Percentiles rank a stretch among this genome's conserved stretches.
Evolutionary conservation across 164 flowering plant species (phyloP).

Genomic region (Chloranthus sessilifolius): DNA sequence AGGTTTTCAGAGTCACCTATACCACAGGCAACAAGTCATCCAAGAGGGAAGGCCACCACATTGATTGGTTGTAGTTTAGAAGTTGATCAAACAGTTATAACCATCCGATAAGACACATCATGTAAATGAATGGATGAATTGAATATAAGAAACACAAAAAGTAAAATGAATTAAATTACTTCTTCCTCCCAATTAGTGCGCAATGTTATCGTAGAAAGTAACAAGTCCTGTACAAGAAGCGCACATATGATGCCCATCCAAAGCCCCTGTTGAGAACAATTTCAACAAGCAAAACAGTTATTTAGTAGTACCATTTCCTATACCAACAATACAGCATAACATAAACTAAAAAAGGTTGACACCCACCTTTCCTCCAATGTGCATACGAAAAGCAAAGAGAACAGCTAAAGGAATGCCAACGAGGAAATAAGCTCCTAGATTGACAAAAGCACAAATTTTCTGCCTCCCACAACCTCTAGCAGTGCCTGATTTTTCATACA

Average conservation of each 20-base stretch:
- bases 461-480: slow-evolving; percentile 84
- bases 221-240: slow-evolving; percentile 37
- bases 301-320: background rate
- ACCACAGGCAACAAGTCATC: too few species aligned
- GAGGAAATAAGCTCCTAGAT: slow-evolving; percentile 57
- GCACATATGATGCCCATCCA: slow-evolving; percentile 72
- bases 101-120: too few species aligned
- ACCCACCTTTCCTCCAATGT: slow-evolving; percentile 46
- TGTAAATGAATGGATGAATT: too few species aligned
- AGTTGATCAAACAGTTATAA: too few species aligned
- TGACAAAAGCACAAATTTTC: slow-evolving; percentile 38
- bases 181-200: slow-evolving; percentile 66
- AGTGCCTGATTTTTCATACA: slow-evolving; percentile 27
- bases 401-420: slow-evolving; percentile 53
- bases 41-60: too few species aligned
- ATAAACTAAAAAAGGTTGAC: background rate
- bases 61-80: too few species aligned
- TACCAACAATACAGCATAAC: background rate
- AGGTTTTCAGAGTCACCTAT: too few species aligned
- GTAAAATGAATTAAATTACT: slow-evolving; percentile 26
- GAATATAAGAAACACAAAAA: too few species aligned
- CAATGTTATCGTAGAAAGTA: slow-evolving; percentile 36
- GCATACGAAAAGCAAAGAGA: slow-evolving; percentile 45
- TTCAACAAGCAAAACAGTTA: background rate
- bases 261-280: slow-evolving; percentile 48